A percentile compares a stretch with the other conserved stretches of the same genome.
phyloP scores from a whole-genome alignment of 495 filamentous ascomycete genomes.

The Penicillium pancosmium region DNA sequence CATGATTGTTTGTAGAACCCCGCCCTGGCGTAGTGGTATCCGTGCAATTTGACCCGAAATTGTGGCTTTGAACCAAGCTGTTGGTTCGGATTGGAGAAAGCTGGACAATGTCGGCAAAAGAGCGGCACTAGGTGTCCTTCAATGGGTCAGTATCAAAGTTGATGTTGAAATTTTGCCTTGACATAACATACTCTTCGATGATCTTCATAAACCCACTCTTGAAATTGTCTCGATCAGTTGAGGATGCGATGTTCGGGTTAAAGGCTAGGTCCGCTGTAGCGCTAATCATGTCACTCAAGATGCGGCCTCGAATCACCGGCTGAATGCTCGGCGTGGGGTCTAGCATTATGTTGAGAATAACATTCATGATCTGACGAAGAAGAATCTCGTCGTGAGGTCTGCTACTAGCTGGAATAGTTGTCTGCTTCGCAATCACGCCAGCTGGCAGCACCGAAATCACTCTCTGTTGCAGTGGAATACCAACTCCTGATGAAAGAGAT shows the following conservation, averaged over 20 bases:
- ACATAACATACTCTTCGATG: constrained; percentile 40
- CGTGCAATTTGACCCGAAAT: constrained; percentile 59
- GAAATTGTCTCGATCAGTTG: constrained; percentile 26
- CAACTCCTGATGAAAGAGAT: constrained; percentile 54
- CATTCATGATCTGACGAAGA: constrained; percentile 32
- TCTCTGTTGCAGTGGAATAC: constrained; percentile 56
- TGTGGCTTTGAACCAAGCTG: constrained; percentile 48
- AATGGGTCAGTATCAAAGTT: constrained; percentile 21
- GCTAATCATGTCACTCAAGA: constrained; percentile 49
- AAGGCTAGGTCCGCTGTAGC: constrained; percentile 43
- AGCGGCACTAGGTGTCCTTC: constrained; percentile 43
- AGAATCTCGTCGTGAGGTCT: constrained; percentile 35
- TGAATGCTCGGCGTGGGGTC: constrained; percentile 43
- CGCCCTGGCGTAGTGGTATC: constrained; percentile 65
- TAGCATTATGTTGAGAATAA: constrained; percentile 34
- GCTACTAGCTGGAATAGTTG: constrained; percentile 15
- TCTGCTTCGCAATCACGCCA: constrained; percentile 48
- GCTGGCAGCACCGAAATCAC: constrained; percentile 53
- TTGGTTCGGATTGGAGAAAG: constrained; percentile 49
- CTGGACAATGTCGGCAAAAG: constrained; percentile 50
- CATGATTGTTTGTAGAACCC: constrained; percentile 69
- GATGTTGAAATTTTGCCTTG: not conserved
- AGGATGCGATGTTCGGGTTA: constrained; percentile 34
- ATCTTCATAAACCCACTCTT: constrained; percentile 34
- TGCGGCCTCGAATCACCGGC: constrained; percentile 43